Evolutionary conservation across 2,329 filamentous ascomycete species (phyloP), one percentile per base, ranked within the genome.

Genomic region (Arthroderma uncinatum): DNA sequence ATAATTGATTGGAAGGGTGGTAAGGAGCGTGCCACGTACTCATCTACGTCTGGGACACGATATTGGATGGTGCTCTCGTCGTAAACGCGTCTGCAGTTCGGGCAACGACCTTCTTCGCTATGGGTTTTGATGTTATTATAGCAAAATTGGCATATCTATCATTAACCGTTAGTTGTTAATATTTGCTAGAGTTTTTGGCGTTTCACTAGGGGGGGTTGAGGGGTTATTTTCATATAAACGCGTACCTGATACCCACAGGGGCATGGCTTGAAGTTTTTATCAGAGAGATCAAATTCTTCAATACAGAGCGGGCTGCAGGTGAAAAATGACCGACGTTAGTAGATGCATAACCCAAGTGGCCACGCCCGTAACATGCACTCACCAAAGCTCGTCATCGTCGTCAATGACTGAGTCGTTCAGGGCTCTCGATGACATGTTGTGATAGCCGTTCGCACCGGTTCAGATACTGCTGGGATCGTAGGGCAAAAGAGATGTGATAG

Each of bases 71-170:
- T 94, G 71, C 92, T 92, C 65, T 98, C 94, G 71, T 96, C 90
- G 72, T 98, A 98, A 4, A 89, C 86, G 70, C 93, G 82, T 73
- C 93, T 84, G 71, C 93, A 98, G 64, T 95, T 95, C n/a, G 93
- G 93, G 72, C 93, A 98, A 58, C 96, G 81, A 36, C 92, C 91
- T 70, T 96, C 97, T 81, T 76, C 74, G 60, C 95, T 90, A 66
- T 96, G 96, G 66, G 87, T 95, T 75, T 94, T 95, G 71, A 98
- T 94, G 71, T 97, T 98, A 75, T 98, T 96, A 78, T 92, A 98
- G 76, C 93, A 98, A 75, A 98, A 98, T 78, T 98, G 94, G 74
- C 93, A 98, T 71, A 98, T 92, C 91, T 96, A 67, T 37, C 40
- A 44, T 19, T 33, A 36, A 55, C 34, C 34, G 14, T 42, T 37